Evolutionary conservation across 306 rosid genomes (phyloP).

Genomic region (Lathyrus oleraceus): DNA sequence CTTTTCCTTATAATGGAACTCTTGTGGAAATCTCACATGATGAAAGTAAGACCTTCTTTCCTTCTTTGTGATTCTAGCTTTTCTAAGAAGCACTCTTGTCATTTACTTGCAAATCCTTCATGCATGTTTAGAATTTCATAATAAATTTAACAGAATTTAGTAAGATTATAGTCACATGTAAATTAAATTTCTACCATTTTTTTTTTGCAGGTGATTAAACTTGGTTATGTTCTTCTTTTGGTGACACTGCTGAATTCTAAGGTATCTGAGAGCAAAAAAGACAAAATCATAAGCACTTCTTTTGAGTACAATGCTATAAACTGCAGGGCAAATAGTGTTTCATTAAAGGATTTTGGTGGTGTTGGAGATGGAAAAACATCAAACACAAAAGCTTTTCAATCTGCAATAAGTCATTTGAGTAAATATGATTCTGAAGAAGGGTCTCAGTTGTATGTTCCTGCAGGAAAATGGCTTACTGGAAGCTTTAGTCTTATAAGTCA

Average conservation of each 20-base stretch:
- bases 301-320: slow-evolving; percentile 62
- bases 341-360: slow-evolving; percentile 70
- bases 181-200: not conserved
- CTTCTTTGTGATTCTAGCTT: slow-evolving; percentile 17
- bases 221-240: slow-evolving; percentile 36
- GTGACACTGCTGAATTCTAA: slow-evolving; percentile 43
- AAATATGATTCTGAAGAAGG: slow-evolving; percentile 60
- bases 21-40: slow-evolving; percentile 39
- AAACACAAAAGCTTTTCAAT: slow-evolving; percentile 66
- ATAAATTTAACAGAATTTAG: not conserved
- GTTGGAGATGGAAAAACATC: slow-evolving; percentile 79
- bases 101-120: not conserved
- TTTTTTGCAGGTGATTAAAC: slow-evolving; percentile 36
- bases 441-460: slow-evolving; percentile 66
- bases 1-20: slow-evolving; percentile 38
- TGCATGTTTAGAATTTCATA: not conserved
- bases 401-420: slow-evolving; percentile 58
- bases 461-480: slow-evolving; percentile 85
- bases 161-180: not conserved
- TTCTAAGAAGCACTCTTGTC: not conserved
- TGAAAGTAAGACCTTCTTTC: slow-evolving; percentile 27
- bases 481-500: slow-evolving; percentile 76
- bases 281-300: slow-evolving; percentile 17
- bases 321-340: slow-evolving; percentile 72
- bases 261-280: slow-evolving; percentile 50